Evolutionary conservation across 2,329 filamentous ascomycete genomes (phyloP).

Genomic region (Diaporthe citrichinensis): DNA sequence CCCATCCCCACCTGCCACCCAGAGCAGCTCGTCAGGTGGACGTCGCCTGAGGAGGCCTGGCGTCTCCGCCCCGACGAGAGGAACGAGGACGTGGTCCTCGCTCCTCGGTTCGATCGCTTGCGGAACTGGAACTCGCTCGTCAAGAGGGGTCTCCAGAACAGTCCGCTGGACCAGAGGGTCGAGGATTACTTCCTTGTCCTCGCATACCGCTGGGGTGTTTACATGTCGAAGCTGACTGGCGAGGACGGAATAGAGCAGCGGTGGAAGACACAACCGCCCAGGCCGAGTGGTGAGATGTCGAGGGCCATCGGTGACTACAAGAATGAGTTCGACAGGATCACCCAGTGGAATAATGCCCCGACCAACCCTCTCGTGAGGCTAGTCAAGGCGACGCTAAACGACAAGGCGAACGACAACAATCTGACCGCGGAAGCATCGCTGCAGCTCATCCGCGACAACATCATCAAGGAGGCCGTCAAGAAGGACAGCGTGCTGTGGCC

Average conservation of each 20-base stretch:
- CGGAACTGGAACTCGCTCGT: conserved; percentile 35
- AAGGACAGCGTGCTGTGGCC: conserved; percentile 61
- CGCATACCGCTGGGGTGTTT: conserved; percentile 38
- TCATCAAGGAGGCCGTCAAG: conserved; percentile 60
- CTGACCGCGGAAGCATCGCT: conserved; percentile 44
- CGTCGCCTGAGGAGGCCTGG: conserved; percentile 16
- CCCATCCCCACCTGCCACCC: conserved; percentile 49
- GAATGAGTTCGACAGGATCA: conserved; percentile 16
- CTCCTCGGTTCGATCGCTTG: conserved; percentile 35
- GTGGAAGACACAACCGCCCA: conserved; percentile 2
- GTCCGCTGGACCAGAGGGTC: conserved; percentile 1
- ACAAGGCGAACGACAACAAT: conserved; percentile 43
- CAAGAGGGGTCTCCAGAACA: neutral
- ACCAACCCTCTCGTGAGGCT: conserved; percentile 16
- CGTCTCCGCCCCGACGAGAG: neutral
- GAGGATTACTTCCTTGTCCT: conserved; percentile 34
- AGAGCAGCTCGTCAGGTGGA: conserved; percentile 50
- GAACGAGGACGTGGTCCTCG: conserved; percentile 26
- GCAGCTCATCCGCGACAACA: conserved; percentile 52
- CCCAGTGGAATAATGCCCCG: conserved; percentile 49
- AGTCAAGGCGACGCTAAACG: conserved; percentile 42
- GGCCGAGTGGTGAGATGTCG: conserved; percentile 17
- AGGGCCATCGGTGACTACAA: conserved; percentile 2
- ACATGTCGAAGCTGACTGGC: conserved; percentile 25
- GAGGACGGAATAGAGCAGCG: neutral